phyloP scores from a whole-genome alignment of 768 basidiomycete species.

The Mycena chlorophos region DNA sequence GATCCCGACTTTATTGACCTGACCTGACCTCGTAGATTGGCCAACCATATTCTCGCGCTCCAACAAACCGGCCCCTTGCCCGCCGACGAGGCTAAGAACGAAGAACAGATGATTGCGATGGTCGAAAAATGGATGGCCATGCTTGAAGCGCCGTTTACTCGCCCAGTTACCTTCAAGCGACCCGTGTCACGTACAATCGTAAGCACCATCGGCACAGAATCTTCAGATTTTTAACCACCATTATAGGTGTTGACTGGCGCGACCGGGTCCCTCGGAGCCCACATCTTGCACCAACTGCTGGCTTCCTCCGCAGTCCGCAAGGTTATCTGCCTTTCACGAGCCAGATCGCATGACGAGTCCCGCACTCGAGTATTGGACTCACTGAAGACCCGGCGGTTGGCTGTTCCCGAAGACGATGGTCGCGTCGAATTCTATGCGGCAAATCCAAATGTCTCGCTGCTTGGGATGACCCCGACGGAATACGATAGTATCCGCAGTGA shows the following conservation, averaged over 20 bases:
- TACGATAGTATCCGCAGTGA: conserved; percentile 37
- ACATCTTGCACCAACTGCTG: conserved; percentile 49
- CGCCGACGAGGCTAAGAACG: conserved; percentile 29
- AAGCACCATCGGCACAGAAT: neutral
- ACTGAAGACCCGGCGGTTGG: conserved; percentile 37
- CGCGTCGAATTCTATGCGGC: conserved; percentile 44
- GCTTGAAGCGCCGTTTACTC: conserved; percentile 12
- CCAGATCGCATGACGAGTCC: conserved; percentile 45
- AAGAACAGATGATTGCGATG: conserved; percentile 43
- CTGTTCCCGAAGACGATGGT: conserved; percentile 18
- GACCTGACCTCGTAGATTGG: conserved; percentile 30
- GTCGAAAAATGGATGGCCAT: conserved; percentile 42
- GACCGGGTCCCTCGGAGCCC: conserved; percentile 56
- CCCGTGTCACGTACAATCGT: conserved; percentile 19
- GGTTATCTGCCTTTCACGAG: conserved; percentile 54
- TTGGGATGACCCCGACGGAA: conserved; percentile 40
- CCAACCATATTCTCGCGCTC: conserved; percentile 40
- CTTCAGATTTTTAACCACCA: conserved; percentile 6
- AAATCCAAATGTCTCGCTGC: conserved; percentile 38
- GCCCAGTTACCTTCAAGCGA: conserved; percentile 13
- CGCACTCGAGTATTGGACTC: conserved; percentile 42
- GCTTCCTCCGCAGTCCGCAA: conserved; percentile 35
- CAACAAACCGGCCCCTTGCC: conserved; percentile 28
- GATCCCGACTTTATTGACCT: neutral
- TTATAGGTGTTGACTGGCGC: conserved; percentile 49